Conservation (phyloP, 2,329 filamentous ascomycete species). For the Fusarium sp. region DNA sequence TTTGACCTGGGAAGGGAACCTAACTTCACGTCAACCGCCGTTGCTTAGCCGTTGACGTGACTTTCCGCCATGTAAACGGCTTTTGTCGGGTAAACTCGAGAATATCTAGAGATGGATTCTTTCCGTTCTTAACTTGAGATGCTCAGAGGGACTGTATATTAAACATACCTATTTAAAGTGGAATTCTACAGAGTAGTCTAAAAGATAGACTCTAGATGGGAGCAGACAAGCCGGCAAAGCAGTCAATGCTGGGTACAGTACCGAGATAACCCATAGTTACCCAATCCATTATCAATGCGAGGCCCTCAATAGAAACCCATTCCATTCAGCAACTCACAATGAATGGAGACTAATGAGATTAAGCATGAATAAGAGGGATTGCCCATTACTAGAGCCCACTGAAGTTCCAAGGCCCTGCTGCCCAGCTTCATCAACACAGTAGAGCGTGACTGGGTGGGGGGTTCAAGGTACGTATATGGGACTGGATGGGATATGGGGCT, state of each 20-base stretch:
- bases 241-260: background rate
- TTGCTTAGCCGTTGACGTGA: conserved; percentile 29
- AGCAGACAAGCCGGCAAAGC: background rate
- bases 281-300: background rate
- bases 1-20: background rate
- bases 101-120: background rate
- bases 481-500: too few species aligned
- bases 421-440: conserved; percentile 1
- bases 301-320: conserved; percentile 7
- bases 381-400: conserved; percentile 1
- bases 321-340: background rate
- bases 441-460: background rate
- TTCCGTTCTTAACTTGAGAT: background rate
- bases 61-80: conserved; percentile 18
- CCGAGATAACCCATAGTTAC: background rate
- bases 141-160: background rate
- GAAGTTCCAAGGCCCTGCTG: conserved; percentile 28
- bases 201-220: background rate
- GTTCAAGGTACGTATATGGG: conserved; percentile 14
- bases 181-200: background rate
- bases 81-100: conserved; percentile 10
- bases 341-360: conserved; percentile 2
- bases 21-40: conserved; percentile 1
- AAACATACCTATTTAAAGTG: background rate
- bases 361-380: conserved; percentile 18